Base-by-base conservation (phyloP, 768 basidiomycete genomes). In the Suillus subalutaceus region DNA sequence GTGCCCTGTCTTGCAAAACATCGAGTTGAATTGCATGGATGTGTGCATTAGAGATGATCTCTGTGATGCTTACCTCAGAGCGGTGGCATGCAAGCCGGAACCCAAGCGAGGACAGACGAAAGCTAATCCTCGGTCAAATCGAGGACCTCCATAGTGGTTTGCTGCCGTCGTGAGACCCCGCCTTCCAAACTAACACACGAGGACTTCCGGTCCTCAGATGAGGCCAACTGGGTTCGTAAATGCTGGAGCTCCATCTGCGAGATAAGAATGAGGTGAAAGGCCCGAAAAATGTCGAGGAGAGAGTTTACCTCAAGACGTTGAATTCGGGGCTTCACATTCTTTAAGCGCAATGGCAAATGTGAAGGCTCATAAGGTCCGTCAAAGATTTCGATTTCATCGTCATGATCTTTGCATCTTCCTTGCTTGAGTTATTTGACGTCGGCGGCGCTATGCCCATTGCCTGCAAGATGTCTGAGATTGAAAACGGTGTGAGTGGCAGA, bases 391-490 rank as follows among this genome's bases (percentile, higher is more conserved):
- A 56, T 6, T 20, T 56, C 55, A 56, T 56, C 55, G 9, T 2
- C 32, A 35, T 56, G 6, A 10, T 56, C 20, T 35, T 56, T 12
- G 32, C 55, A 10, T 35, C 52, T 18, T 20, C 32, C n/a, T 57
- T 63, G 63, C 32, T 67, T 48, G 64, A 62, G 40, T 43, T 61
- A 48, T n/a, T 37, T 18, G 15, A 56, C 57, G 18, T 63, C 5
- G 35, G 38, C 6, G 64, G 70, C 20, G 56, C 70, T n/a, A 75
- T 66, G 7, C 67, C 70, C 53, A 69, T 68, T 13, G 72, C 72
- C 48, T 69, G 70, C 5, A 74, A 63, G 6, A 72, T 20, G 10
- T 41, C 74, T 74, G 23, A 32, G 9, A 52, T 58, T 8, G 2
- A 59, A 16, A 40, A 41, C 63, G 3, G 30, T 16, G 37, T 65